A percentile compares a stretch with the other conserved stretches of the same genome.
These are phyloP conservation scores for Gossypium davidsonii DNA, from an alignment of 441 rosid genomes.

Conservation along the genomic window DNA sequence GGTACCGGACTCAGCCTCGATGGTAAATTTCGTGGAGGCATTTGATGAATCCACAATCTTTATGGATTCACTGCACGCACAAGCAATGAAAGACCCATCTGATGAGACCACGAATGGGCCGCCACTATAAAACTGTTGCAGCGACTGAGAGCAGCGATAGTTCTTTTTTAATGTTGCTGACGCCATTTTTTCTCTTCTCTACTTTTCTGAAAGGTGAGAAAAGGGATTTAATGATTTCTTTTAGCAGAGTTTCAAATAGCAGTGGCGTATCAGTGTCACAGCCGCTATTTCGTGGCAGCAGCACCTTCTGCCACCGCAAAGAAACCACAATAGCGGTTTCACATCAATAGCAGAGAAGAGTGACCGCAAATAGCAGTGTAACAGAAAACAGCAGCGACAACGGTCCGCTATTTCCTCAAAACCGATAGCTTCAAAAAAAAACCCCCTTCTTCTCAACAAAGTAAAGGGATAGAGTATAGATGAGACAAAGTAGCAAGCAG, in stretches of 20 bases:
- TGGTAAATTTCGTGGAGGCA: conserved; percentile 50
- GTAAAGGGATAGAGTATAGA: not conserved
- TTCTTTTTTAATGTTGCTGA: conserved; percentile 51
- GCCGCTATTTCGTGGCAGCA: not conserved
- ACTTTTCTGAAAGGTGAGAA: not conserved
- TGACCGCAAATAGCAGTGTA: not conserved
- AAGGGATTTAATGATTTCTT: not conserved
- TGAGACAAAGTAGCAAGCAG: not conserved
- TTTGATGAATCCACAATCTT: conserved; percentile 62
- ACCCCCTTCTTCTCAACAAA: not conserved
- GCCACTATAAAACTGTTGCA: conserved; percentile 80
- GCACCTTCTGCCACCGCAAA: not conserved
- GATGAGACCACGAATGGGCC: conserved; percentile 78
- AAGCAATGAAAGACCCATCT: conserved; percentile 68
- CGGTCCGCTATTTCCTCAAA: not conserved
- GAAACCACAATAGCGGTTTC: not conserved
- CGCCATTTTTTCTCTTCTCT: conserved; percentile 32
- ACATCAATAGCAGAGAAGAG: not conserved
- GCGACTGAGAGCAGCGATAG: conserved; percentile 56
- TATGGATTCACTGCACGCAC: conserved; percentile 67
- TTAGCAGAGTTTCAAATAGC: not conserved
- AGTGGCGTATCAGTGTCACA: not conserved
- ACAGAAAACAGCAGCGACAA: not conserved
- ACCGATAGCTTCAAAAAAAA: not conserved
- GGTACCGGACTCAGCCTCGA: conserved; percentile 62